These are phyloP conservation scores for Kernera saxatilis DNA, from an alignment of 345 rosid species.

Conservation along the genomic window DNA sequence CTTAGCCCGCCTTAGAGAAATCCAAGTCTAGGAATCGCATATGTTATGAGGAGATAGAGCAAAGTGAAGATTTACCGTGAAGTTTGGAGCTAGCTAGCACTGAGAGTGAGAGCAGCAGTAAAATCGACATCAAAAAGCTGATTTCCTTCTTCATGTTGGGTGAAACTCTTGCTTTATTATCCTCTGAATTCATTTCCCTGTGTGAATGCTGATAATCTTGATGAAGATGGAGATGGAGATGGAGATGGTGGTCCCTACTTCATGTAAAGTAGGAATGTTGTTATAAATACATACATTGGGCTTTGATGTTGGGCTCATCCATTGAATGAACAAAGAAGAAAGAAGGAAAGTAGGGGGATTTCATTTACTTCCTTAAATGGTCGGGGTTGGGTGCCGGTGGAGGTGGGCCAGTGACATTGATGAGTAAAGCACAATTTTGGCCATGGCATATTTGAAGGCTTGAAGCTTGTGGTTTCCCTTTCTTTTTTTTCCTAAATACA, in stretches of 20 bases:
- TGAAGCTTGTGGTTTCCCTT: slow-evolving; percentile 3
- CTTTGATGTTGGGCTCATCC: slow-evolving; percentile 2
- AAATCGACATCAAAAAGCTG: slow-evolving; percentile 24
- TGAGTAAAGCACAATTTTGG: not conserved
- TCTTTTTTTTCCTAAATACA: not conserved
- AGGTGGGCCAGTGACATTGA: slow-evolving; percentile 1
- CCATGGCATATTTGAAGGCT: not conserved
- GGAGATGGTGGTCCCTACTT: not conserved
- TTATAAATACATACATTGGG: no score
- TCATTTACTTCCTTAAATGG: slow-evolving; percentile 17
- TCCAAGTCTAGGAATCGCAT: slow-evolving; percentile 4
- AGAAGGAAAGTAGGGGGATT: not conserved
- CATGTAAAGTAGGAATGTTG: not conserved
- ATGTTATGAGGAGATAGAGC: not conserved
- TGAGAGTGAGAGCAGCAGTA: slow-evolving; percentile 35
- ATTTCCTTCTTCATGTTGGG: slow-evolving; percentile 7
- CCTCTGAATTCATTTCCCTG: not conserved
- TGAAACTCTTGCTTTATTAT: not conserved
- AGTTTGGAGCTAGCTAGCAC: slow-evolving; percentile 46
- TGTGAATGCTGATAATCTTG: not conserved
- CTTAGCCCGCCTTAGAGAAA: not conserved
- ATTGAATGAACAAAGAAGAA: not conserved
- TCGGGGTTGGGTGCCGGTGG: slow-evolving; percentile 1
- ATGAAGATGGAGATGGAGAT: not conserved
- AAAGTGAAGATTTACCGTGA: slow-evolving; percentile 40